Evolutionary conservation across 768 basidiomycete species (phyloP), one percentile per base, ranked within the genome.

Genomic region (Termitomyces heimii): DNA sequence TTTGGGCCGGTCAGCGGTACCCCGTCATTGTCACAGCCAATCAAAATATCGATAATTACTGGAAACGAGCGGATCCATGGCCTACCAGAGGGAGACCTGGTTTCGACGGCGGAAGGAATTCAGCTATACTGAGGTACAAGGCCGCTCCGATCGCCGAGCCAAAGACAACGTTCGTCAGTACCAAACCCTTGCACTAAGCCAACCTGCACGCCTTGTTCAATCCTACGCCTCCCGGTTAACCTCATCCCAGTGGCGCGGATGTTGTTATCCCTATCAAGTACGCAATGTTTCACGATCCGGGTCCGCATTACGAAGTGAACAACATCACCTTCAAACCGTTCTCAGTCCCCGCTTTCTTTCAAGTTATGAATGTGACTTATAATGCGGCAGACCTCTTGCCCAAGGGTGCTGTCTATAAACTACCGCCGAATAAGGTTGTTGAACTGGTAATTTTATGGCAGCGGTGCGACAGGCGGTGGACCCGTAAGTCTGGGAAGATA

Each of bases 401-500:
- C 0, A 47, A 67, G 1, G 79, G 78, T 16, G 67, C 70, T 16
- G 70, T 81, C 4, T 81, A 75, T 54, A 64, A 67, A 10, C 63
- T 84, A 6, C 78, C 78, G 0, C 54, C 64, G 2, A 77, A 82
- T 62, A 70, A 77, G 51, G 70, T 74, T 22, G 71, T 84, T 52
- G 82, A 84, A 54, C 39, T 83, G 12, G 2, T 39, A 4, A 52
- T 52, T n/a, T 20, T 49, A 43, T 42, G 55, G 55, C 22, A 40
- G 46, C 26, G 48, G 24, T 10, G 40, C 8, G 20, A 20, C 24
- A 16, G 48, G 34, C 26, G 48, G 55, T 42, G 55, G 55, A 9
- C 55, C 48, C 1, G 48, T 56, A n/a, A 56, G 55, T 52, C 29
- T n/a, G 12, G 9, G 35, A 14, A 18, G 16, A 16, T 14, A 1